Base-by-base conservation (phyloP, 2,329 filamentous ascomycete genomes). In the Colletotrichum siamense region DNA sequence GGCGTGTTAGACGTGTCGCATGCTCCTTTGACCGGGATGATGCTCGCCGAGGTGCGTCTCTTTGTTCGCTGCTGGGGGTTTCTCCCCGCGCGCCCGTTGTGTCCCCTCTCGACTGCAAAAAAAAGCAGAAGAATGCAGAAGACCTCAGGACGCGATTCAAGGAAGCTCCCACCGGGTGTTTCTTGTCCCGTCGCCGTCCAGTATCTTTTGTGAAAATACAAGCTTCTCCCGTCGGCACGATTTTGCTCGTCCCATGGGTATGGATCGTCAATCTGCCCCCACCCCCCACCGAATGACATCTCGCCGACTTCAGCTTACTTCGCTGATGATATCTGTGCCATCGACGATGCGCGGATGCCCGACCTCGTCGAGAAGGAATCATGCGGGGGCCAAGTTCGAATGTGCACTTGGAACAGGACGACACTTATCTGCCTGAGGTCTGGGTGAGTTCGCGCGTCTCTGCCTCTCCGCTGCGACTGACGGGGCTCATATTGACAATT, bases 391-490 rank as follows among this genome's bases (percentile, higher is more conserved):
- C 76, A 34, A 77, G 76, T 55, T 22, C 66, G 22, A 62, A 73
- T 32, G 73, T 77, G 52, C 49, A 77, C n/a, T 49, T 77, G 52
- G 73, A 77, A 52, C 10, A 44, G n/a, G 73, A 78, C 57, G 66
- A 72, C 52, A 69, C 65, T 9, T 79, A 80, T 32, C 22, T 79
- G 6, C 73, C 78, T 9, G 79, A 79, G 66, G 75, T 78, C 57
- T 75, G 78, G 72, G 79, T 79, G 49, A 30, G 75, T 74, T 74
- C 18, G 26, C 12, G n/a, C 32, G 3, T 7, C n/a, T n/a, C n/a
- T n/a, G n/a, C n/a, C n/a, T n/a, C n/a, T n/a, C n/a, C n/a, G n/a
- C n/a, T n/a, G n/a, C n/a, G n/a, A n/a, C n/a, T n/a, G n/a, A n/a
- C n/a, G n/a, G n/a, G n/a, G n/a, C n/a, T n/a, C n/a, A n/a, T n/a